A percentile compares a stretch with the other conserved stretches of the same genome.
Conservation (phyloP, 2,329 filamentous ascomycete species). For the Pochonia chlamydosporia region DNA sequence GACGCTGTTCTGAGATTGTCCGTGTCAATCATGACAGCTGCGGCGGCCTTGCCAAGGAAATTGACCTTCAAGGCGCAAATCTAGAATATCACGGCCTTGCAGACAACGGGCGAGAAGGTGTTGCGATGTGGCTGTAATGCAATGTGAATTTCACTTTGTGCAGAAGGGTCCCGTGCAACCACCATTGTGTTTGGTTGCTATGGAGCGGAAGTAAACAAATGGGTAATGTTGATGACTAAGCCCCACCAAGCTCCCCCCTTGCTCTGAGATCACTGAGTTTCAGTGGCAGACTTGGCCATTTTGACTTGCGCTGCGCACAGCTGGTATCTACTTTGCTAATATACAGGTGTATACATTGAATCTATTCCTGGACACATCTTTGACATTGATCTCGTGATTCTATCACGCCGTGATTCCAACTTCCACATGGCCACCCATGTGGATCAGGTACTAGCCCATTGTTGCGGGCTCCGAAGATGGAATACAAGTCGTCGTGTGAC, state of each 20-base stretch:
- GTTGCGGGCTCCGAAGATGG: too few species aligned
- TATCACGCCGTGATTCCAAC: too few species aligned
- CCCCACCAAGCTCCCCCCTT: neutral
- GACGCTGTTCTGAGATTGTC: slow-evolving; percentile 62
- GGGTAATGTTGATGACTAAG: slow-evolving; percentile 18
- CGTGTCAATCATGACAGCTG: slow-evolving; percentile 44
- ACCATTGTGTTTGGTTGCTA: slow-evolving; percentile 25
- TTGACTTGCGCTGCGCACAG: too few species aligned
- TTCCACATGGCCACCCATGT: too few species aligned
- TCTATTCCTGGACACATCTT: too few species aligned
- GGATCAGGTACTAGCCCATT: too few species aligned
- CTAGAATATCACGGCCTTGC: neutral
- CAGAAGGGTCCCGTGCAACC: slow-evolving; percentile 3
- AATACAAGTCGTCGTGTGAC: too few species aligned
- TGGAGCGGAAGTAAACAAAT: slow-evolving; percentile 35
- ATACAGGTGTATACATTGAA: too few species aligned
- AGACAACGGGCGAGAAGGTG: neutral
- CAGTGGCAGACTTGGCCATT: neutral
- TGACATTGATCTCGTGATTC: too few species aligned
- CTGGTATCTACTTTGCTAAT: too few species aligned
- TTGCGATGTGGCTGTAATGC: slow-evolving; percentile 1
- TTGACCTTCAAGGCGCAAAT: neutral
- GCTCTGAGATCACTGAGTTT: neutral
- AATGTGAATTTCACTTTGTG: neutral
- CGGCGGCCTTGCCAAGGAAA: neutral